A percentile compares a stretch with the other conserved stretches of the same genome.
Evolutionary conservation across 148 eudicot genomes (phyloP).

Genomic region (Arbutus unedo): DNA sequence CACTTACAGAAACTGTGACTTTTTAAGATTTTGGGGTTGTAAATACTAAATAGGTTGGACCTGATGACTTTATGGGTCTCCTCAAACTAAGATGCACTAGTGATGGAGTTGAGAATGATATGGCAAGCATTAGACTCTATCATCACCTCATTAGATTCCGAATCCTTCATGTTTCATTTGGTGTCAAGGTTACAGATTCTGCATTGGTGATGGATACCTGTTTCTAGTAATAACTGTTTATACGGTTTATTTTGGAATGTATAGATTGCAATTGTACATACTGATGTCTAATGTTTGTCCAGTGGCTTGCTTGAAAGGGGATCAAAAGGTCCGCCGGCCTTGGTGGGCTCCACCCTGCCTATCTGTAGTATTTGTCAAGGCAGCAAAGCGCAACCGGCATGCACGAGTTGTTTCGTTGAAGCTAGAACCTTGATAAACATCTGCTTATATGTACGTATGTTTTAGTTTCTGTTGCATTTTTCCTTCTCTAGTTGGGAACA

Average conservation of each 20-base stretch:
- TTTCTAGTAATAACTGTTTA: background rate
- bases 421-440: constrained; percentile 70
- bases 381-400: constrained; percentile 82
- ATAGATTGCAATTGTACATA: background rate
- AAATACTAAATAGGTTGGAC: background rate
- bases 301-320: constrained; percentile 99
- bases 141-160: background rate
- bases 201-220: background rate
- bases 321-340: constrained; percentile 77
- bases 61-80: background rate
- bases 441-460: constrained; percentile 29
- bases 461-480: constrained; percentile 12
- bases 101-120: background rate
- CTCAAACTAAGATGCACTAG: background rate
- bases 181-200: background rate
- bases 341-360: constrained; percentile 99
- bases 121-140: background rate
- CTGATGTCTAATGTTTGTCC: constrained; percentile 15
- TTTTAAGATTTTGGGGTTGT: background rate
- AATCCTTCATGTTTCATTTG: background rate
- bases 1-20: background rate
- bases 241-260: background rate
- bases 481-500: background rate
- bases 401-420: constrained; percentile 90
- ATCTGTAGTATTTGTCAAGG: constrained; percentile 60